Evolutionary conservation across 305 asterid species (phyloP).

Genomic region (Fraxinus greggii): DNA sequence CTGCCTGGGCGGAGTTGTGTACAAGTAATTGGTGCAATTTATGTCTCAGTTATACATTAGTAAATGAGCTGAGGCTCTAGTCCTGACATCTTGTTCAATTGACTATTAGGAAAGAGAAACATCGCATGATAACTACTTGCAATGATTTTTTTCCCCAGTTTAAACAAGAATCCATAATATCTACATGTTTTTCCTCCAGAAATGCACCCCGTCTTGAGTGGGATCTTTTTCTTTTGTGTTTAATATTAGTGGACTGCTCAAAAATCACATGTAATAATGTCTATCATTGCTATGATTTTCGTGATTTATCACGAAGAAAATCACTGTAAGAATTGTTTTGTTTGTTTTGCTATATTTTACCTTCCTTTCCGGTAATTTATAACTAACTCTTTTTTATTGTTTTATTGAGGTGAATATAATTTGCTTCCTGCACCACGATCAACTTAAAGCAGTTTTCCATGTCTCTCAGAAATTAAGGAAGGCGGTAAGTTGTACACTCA

Average conservation of each 20-base stretch:
- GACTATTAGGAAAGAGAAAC: background rate
- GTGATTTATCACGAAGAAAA: background rate
- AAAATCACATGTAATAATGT: background rate
- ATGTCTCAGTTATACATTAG: background rate
- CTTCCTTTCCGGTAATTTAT: background rate
- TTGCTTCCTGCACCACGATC: conserved; percentile 95
- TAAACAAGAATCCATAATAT: background rate
- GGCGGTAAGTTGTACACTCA: conserved; percentile 60
- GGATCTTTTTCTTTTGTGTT: background rate
- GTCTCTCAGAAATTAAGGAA: conserved; percentile 84
- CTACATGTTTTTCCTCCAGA: background rate
- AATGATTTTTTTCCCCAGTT: background rate
- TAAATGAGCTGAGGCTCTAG: background rate
- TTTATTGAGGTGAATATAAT: conserved; percentile 69
- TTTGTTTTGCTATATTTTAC: background rate
- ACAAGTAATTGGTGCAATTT: conserved; percentile 8
- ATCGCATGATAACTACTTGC: background rate
- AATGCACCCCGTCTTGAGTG: background rate
- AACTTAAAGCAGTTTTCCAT: conserved; percentile 84
- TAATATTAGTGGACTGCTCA: background rate
- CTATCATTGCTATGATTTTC: background rate
- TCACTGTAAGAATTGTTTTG: background rate
- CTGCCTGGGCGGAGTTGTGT: background rate
- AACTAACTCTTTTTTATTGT: conserved; percentile 19
- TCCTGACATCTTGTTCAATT: background rate